Percentiles rank a stretch among this genome's conserved stretches.
These are phyloP conservation scores for Haematococcus sp. DNA, from an alignment of 139 green algal genomes.

Conservation along the genomic window DNA sequence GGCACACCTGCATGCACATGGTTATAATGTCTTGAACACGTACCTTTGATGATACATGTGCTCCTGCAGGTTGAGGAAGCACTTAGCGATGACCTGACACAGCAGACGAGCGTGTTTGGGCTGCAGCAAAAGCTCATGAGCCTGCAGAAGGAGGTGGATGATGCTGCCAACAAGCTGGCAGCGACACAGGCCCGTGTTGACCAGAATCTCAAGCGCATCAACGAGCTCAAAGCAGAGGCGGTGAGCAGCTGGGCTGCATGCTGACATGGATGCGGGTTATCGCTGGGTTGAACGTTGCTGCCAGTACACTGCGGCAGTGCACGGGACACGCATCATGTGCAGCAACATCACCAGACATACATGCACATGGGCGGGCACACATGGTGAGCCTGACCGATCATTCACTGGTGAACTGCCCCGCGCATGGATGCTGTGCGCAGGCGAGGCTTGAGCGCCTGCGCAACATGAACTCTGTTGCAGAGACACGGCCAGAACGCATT, in stretches of 20 bases:
- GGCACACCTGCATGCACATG: too few species aligned
- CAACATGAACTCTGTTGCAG: not conserved
- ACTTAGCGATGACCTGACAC: slow-evolving; percentile 61
- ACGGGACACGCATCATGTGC: not conserved
- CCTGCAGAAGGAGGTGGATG: slow-evolving; percentile 39
- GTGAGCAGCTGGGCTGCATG: slow-evolving; percentile 5
- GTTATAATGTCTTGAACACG: too few species aligned
- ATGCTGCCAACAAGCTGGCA: slow-evolving; percentile 46
- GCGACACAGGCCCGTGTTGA: slow-evolving; percentile 58
- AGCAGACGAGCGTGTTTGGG: slow-evolving; percentile 49
- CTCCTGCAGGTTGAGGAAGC: slow-evolving; percentile 50
- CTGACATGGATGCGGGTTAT: not conserved
- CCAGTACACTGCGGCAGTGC: not conserved
- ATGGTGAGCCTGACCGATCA: not conserved
- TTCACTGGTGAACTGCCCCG: not conserved
- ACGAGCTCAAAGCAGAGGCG: slow-evolving; percentile 72
- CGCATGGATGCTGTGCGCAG: not conserved
- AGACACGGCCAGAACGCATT: not conserved
- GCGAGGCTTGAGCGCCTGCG: not conserved
- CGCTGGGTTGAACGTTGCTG: not conserved
- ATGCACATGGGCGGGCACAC: not conserved
- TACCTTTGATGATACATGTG: too few species aligned
- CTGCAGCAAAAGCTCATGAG: slow-evolving; percentile 64
- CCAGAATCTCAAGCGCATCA: slow-evolving; percentile 69
- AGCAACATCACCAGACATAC: too few species aligned